Evolutionary conservation across 2,329 filamentous ascomycete species (phyloP).

Genomic region (Metarhizium guizhouense): DNA sequence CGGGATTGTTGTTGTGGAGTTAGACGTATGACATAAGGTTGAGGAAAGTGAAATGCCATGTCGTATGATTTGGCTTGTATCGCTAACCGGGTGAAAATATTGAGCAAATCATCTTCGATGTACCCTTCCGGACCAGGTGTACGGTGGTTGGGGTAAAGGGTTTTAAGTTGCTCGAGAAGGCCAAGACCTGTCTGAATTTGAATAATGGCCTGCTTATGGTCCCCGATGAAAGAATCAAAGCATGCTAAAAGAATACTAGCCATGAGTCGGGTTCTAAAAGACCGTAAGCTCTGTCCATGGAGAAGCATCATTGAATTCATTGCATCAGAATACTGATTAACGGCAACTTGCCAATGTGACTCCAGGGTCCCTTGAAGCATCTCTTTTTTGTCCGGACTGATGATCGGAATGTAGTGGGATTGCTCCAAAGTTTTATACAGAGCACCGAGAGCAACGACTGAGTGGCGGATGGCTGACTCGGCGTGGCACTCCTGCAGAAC

Average conservation of each 20-base stretch:
- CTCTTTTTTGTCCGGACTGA: slow-evolving; percentile 7
- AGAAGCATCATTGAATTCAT: slow-evolving; percentile 39
- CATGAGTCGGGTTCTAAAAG: slow-evolving; percentile 50
- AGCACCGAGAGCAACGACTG: slow-evolving; percentile 56
- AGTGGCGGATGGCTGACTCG: slow-evolving; percentile 53
- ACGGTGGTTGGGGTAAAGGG: slow-evolving; percentile 5
- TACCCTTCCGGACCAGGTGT: slow-evolving; percentile 28
- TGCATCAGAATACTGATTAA: slow-evolving; percentile 50
- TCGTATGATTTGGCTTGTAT: slow-evolving; percentile 61
- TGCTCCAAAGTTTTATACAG: slow-evolving; percentile 59
- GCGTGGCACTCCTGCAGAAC: slow-evolving; percentile 56
- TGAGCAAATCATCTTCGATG: slow-evolving; percentile 49
- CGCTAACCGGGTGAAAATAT: slow-evolving; percentile 54
- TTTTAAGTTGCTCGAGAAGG: slow-evolving; percentile 41
- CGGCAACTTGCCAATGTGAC: slow-evolving; percentile 50
- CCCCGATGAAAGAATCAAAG: slow-evolving; percentile 58
- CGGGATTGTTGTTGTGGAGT: slow-evolving; percentile 20
- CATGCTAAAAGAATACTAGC: slow-evolving; percentile 57
- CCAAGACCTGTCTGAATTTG: slow-evolving; percentile 52
- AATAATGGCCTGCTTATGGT: slow-evolving; percentile 51
- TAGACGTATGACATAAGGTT: slow-evolving; percentile 48
- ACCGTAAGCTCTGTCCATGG: slow-evolving; percentile 31
- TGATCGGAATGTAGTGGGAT: slow-evolving; percentile 35
- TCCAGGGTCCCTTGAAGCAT: slow-evolving; percentile 26
- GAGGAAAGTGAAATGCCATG: slow-evolving; percentile 58